Percentiles rank a stretch among this genome's conserved stretches.
Conservation (phyloP, 305 asterid genomes). For the Fraxinus sp. region DNA sequence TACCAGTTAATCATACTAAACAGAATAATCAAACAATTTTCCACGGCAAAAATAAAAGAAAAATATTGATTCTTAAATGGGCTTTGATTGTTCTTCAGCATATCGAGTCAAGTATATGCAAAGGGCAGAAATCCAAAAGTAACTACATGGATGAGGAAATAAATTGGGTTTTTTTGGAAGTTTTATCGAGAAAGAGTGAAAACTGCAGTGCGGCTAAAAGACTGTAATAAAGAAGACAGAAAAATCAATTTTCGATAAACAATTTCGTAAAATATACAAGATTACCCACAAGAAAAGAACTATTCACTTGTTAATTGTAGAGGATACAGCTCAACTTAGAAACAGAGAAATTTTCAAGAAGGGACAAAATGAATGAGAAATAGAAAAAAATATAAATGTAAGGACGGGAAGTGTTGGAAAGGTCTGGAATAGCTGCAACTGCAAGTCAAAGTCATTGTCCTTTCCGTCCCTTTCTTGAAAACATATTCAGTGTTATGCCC, state of each 20-base stretch:
- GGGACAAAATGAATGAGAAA: background rate
- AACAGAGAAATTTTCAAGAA: background rate
- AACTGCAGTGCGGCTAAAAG: background rate
- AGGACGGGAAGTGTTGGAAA: background rate
- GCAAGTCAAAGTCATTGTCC: background rate
- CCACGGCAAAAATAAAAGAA: constrained; percentile 6
- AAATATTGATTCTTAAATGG: background rate
- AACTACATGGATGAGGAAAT: background rate
- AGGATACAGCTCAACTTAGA: background rate
- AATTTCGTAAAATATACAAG: background rate
- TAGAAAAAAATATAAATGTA: background rate
- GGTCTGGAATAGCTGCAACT: constrained; percentile 4
- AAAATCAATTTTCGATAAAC: background rate
- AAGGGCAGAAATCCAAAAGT: background rate
- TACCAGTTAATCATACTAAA: constrained; percentile 30
- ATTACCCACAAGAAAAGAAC: background rate
- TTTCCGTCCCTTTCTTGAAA: constrained; percentile 17
- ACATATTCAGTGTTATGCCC: constrained; percentile 6
- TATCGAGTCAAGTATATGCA: background rate
- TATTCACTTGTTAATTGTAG: background rate
- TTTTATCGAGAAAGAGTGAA: background rate
- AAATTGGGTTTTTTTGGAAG: background rate
- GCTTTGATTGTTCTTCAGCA: background rate
- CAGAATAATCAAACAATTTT: constrained; percentile 22
- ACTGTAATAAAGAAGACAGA: background rate